These are phyloP conservation scores for Solanum boliviense DNA, from an alignment of 257 asterid species.

Conservation along the genomic window DNA sequence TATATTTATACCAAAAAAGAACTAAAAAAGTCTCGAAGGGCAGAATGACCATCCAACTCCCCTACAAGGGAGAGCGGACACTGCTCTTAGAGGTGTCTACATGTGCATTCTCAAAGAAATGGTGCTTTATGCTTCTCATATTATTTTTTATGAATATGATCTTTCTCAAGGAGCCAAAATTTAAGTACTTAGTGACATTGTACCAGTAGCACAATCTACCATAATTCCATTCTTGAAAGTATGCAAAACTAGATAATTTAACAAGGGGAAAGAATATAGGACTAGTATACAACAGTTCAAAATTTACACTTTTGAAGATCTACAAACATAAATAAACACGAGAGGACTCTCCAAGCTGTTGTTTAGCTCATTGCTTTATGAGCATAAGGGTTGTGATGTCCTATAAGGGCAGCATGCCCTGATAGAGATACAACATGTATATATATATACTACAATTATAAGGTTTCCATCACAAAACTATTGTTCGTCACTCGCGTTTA, in stretches of 20 bases:
- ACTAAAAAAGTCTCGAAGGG: background rate
- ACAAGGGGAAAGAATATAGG: background rate
- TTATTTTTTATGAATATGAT: background rate
- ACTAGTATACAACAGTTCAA: background rate
- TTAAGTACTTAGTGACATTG: background rate
- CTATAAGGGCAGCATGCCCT: background rate
- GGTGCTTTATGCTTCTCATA: background rate
- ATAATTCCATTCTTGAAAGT: background rate
- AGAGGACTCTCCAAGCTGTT: background rate
- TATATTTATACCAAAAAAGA: background rate
- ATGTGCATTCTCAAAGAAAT: background rate
- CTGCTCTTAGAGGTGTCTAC: background rate
- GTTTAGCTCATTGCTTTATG: background rate
- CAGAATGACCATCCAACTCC: background rate
- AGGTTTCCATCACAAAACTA: background rate
- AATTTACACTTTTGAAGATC: background rate
- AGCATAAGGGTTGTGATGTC: background rate
- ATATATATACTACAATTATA: background rate
- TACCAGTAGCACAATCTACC: background rate
- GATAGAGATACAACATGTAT: background rate
- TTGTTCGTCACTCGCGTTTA: constrained; percentile 26
- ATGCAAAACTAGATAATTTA: background rate
- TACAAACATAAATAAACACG: background rate
- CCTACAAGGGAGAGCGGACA: background rate
- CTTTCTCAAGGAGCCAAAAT: background rate